phyloP scores from a whole-genome alignment of 1,284 basidiomycete species.

The Pseudozyma pruni region DNA sequence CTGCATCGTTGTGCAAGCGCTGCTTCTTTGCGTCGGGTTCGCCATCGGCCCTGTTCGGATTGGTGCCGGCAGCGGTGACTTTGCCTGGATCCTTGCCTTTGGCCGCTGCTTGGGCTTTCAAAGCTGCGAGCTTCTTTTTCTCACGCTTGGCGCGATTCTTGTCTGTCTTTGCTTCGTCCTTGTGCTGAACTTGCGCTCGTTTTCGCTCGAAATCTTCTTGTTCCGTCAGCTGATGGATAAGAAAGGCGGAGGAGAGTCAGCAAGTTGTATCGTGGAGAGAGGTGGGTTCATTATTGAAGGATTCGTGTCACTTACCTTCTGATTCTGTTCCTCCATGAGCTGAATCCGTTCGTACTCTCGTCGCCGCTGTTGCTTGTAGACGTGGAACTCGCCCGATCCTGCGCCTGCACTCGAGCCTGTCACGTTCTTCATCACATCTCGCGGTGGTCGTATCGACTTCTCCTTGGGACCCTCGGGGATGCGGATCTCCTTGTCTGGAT shows the following conservation, averaged over 20 bases:
- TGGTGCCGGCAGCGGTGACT: neutral
- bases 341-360: conserved; percentile 94
- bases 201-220: conserved; percentile 50
- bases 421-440: conserved; percentile 80
- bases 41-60: neutral
- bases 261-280: neutral
- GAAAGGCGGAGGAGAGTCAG: neutral
- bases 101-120: conserved; percentile 36
- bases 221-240: conserved; percentile 34
- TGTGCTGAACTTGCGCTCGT: conserved; percentile 24
- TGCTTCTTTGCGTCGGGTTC: conserved; percentile 32
- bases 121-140: conserved; percentile 56
- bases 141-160: conserved; percentile 65
- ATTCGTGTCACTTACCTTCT: conserved; percentile 74
- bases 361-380: conserved; percentile 93
- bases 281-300: neutral
- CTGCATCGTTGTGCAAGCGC: conserved; percentile 27
- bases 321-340: conserved; percentile 83
- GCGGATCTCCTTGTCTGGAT: conserved; percentile 54
- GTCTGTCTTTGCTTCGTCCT: conserved; percentile 67
- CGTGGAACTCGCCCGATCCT: conserved; percentile 74
- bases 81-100: conserved; percentile 19
- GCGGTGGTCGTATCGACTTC: conserved; percentile 55
- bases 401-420: conserved; percentile 66
- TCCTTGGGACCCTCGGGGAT: conserved; percentile 49